Conservation (phyloP, 768 basidiomycete species). For the Termitomyces titanicus region DNA sequence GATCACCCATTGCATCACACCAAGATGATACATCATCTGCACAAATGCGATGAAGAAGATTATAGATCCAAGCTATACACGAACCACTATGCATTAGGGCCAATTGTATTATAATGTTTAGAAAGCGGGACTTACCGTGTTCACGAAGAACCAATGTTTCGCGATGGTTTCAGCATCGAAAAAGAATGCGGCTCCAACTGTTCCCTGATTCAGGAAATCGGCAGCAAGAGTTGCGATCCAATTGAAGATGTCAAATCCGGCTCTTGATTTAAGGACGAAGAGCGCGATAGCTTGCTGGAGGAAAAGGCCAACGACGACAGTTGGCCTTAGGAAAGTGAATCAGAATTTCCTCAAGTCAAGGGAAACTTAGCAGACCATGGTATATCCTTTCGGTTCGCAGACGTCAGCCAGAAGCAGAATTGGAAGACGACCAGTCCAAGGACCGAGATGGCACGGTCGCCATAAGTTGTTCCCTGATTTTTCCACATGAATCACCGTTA, state of each 20-base stretch:
- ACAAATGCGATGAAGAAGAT: conserved; percentile 95
- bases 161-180: conserved; percentile 61
- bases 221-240: conserved; percentile 78
- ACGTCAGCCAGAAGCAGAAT: conserved; percentile 65
- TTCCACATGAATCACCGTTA: conserved; percentile 11
- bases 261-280: conserved; percentile 82
- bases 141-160: conserved; percentile 85
- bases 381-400: conserved; percentile 57
- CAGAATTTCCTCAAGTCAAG: background rate
- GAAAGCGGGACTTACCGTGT: conserved; percentile 46
- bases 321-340: conserved; percentile 48
- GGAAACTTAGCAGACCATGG: conserved; percentile 55
- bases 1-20: conserved; percentile 94
- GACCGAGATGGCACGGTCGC: conserved; percentile 79
- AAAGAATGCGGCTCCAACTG: conserved; percentile 78
- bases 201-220: conserved; percentile 72
- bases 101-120: background rate
- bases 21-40: conserved; percentile 87
- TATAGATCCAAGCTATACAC: conserved; percentile 59
- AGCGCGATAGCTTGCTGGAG: conserved; percentile 83
- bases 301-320: conserved; percentile 85
- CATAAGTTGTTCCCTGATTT: conserved; percentile 52
- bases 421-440: conserved; percentile 82
- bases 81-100: background rate
- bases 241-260: conserved; percentile 80